Percentiles rank a stretch among this genome's conserved stretches.
Conservation (phyloP, 768 basidiomycete genomes). For the Ramaria rubella region DNA sequence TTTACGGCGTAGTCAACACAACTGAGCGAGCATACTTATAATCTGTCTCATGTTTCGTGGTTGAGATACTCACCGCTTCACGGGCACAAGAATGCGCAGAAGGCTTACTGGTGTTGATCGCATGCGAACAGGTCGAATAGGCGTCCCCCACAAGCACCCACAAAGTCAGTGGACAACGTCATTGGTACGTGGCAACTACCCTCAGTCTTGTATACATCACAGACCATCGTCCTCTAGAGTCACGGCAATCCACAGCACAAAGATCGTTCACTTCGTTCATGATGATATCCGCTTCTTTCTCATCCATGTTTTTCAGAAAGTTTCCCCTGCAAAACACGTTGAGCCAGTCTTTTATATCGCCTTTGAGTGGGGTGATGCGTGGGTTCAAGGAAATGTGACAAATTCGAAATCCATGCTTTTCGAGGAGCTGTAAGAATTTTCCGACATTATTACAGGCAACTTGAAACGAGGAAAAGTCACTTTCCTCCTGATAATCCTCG, state of each 20-base stretch:
- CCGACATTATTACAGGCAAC: background rate
- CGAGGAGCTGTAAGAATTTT: slow-evolving; percentile 40
- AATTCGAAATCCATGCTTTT: slow-evolving; percentile 49
- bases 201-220: slow-evolving; percentile 70
- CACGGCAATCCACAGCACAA: slow-evolving; percentile 49
- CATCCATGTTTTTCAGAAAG: slow-evolving; percentile 47
- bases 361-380: slow-evolving; percentile 44
- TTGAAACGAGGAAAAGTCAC: slow-evolving; percentile 9
- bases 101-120: slow-evolving; percentile 63
- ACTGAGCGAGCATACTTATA: slow-evolving; percentile 33
- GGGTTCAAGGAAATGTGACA: slow-evolving; percentile 49
- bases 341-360: slow-evolving; percentile 61
- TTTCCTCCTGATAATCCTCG: slow-evolving; percentile 55
- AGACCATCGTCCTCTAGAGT: slow-evolving; percentile 55
- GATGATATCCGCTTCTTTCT: slow-evolving; percentile 50
- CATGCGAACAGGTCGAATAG: too few relatives aligned
- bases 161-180: background rate
- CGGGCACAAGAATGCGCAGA: slow-evolving; percentile 88
- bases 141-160: background rate
- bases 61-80: slow-evolving; percentile 64
- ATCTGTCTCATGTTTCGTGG: background rate
- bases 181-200: slow-evolving; percentile 45
- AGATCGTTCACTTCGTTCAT: slow-evolving; percentile 57
- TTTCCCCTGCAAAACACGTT: slow-evolving; percentile 55
- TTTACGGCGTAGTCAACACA: slow-evolving; percentile 97